Evolutionary conservation across 441 rosid genomes (phyloP), one percentile per base, ranked within the genome.

Genomic region (Pelargonium australe): DNA sequence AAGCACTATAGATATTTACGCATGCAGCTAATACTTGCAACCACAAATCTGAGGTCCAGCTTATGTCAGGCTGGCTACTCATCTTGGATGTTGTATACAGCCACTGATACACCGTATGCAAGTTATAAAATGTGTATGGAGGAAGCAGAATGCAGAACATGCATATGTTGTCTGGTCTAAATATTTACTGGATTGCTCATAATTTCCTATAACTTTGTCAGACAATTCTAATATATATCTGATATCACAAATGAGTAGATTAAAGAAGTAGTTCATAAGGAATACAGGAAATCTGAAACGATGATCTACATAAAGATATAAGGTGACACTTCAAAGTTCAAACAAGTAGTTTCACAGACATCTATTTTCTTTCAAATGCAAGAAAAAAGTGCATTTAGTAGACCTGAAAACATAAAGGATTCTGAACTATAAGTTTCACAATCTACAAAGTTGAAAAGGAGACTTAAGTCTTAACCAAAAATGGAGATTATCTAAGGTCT

Each of bases 271-370:
- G 23, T 4, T 20, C 62, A 57, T 57, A 17, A 12, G 61, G 61
- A 55, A 7, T 55, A 55, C 61, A 5, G 61, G 61, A 55, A 53
- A 55, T 55, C 61, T 55, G 61, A 55, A 57, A 57, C 25, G 20
- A 57, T 16, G 28, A 17, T 57, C 62, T 57, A 57, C 5, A 31
- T 2, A 2, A 3, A 31, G 61, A 55, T 55, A 13, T 16, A 55
- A 55, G 61, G 61, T 17, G 62, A 53, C 16, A 53, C 2, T 53
- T 53, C 37, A 31, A 31, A 31, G 37, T 31, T 31, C 37, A 31
- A 31, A 31, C 37, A 31, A 31, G 5, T 31, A 31, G 37, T 31
- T 31, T 31, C 37, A 31, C 37, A 31, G 37, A 31, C 37, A 31
- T 2, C 37, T 31, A 57, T 57, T 57, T 57, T 17, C 11, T 57